Percentiles rank a stretch among this genome's conserved stretches.
phyloP scores from a whole-genome alignment of 2,329 filamentous ascomycete species.

The Nannizzia gypsea region DNA sequence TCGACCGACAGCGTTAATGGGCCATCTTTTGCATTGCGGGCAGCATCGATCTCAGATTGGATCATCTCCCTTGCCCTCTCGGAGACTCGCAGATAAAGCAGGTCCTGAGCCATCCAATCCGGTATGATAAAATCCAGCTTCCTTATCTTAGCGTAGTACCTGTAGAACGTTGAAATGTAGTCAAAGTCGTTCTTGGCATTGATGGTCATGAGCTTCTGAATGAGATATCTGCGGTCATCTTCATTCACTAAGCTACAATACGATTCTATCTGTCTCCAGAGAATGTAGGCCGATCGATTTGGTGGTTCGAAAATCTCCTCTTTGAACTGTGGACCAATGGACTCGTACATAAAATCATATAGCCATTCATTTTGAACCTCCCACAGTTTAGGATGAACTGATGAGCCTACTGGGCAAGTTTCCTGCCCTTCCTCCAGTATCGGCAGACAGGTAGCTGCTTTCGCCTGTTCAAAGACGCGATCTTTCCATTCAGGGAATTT shows the following conservation, averaged over 20 bases:
- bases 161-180: slow-evolving; percentile 1
- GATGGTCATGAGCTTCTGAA: slow-evolving; percentile 2
- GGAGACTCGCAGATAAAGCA: slow-evolving; percentile 3
- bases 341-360: slow-evolving; percentile 3
- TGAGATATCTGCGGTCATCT: slow-evolving; percentile 1
- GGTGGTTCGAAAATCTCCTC: background rate
- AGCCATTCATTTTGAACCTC: slow-evolving; percentile 4
- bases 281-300: slow-evolving; percentile 3
- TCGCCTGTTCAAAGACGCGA: background rate
- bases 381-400: background rate
- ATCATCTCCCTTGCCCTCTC: slow-evolving; percentile 1
- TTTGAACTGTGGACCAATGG: background rate
- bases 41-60: background rate
- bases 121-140: slow-evolving; percentile 3
- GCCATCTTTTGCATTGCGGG: slow-evolving; percentile 1
- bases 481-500: slow-evolving; percentile 3
- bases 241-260: background rate
- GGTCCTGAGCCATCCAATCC: background rate
- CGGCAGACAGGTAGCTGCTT: background rate
- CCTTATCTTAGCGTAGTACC: background rate
- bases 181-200: slow-evolving; percentile 1
- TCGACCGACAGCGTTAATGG: background rate
- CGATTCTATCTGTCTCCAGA: slow-evolving; percentile 5
- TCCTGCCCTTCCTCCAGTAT: slow-evolving; percentile 1
- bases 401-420: background rate